A percentile compares a stretch with the other conserved stretches of the same genome.
Conservation (phyloP, 2,329 filamentous ascomycete species). For the Penicillium sp. region DNA sequence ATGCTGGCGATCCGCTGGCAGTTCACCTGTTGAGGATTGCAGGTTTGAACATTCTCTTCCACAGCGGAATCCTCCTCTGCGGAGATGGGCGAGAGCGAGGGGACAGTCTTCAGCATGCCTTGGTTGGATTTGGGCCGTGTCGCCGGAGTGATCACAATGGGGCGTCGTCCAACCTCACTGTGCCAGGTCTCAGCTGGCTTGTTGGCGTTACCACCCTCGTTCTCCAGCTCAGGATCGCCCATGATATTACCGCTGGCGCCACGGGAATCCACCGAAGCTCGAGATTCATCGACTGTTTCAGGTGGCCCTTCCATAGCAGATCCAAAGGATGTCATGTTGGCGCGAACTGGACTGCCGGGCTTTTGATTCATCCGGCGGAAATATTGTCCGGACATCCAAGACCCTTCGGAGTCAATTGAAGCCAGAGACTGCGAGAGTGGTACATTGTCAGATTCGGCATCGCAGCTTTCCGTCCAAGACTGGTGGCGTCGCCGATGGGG, state of each 20-base stretch:
- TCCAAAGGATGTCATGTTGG: conserved; percentile 40
- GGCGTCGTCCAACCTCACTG: conserved; percentile 50
- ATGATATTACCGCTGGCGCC: conserved; percentile 44
- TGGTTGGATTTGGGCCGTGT: conserved; percentile 57
- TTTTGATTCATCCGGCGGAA: conserved; percentile 46
- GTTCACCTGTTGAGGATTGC: conserved; percentile 16
- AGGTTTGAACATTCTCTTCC: conserved; percentile 22
- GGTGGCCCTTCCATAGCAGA: conserved; percentile 40
- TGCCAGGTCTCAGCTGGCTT: conserved; percentile 45
- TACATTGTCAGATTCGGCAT: conserved; percentile 46
- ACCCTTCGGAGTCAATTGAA: conserved; percentile 90
- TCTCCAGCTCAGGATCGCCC: conserved; percentile 51
- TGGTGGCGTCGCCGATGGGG: conserved; percentile 26
- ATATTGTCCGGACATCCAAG: conserved; percentile 81
- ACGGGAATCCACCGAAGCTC: conserved; percentile 22
- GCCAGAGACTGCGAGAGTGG: conserved; percentile 75
- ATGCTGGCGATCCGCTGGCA: conserved; percentile 54
- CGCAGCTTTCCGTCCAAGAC: conserved; percentile 43
- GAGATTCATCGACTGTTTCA: conserved; percentile 41
- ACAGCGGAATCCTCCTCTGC: conserved; percentile 32
- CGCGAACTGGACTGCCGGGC: conserved; percentile 32
- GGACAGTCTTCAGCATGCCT: conserved; percentile 52
- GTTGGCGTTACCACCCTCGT: conserved; percentile 17
- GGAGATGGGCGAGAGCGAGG: conserved; percentile 32
- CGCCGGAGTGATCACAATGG: conserved; percentile 58